Evolutionary conservation across 805 yeast genomes (phyloP), one percentile per base, ranked within the genome.

Genomic region (Monosporozyma aquatica): DNA sequence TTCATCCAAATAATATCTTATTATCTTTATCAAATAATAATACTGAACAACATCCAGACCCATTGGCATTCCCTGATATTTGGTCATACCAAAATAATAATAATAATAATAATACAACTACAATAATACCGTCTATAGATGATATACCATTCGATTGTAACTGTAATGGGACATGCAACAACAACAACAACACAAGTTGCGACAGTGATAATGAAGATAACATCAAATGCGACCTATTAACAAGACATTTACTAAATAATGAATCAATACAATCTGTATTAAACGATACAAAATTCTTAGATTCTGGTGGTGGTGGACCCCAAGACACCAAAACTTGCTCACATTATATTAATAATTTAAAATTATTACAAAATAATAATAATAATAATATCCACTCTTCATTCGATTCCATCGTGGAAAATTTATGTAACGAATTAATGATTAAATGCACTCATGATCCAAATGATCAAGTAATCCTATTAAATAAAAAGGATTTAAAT

Each of bases 341-440:
- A 13, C 39, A 41, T 18, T 7, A 34, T 15, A 34, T 34, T 5
- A 28, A 23, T 13, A 25, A 27, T 6, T 22, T 41, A 25, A 26
- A 27, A 14, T 17, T 18, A n/a, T 32, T 22, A 9, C 95, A 96
- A 22, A 75, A 80, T 55, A 87, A 85, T 61, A 77, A 87, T 5
- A 95, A 86, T 41, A 71, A 87, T 40, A 96, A 89, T 59, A 6
- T 23, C 9, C 25, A 23, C 25, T 23, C 25, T 9, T 18, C 35
- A 5, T 32, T 32, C 18, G 35, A 32, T 18, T 18, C 35, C 1
- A 13, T 18, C 13, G 86, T 89, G 48, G 95, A 87, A 56, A 87
- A 92, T 2, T 71, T 89, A 59, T 89, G 97, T 69, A 57, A 64
- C 30, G 96, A 89, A 65, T 70, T 89, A 59, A 82, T 87, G 60